Evolutionary conservation across 1,139 yeast genomes (phyloP).

Genomic region (Zygoascus meyerae): DNA sequence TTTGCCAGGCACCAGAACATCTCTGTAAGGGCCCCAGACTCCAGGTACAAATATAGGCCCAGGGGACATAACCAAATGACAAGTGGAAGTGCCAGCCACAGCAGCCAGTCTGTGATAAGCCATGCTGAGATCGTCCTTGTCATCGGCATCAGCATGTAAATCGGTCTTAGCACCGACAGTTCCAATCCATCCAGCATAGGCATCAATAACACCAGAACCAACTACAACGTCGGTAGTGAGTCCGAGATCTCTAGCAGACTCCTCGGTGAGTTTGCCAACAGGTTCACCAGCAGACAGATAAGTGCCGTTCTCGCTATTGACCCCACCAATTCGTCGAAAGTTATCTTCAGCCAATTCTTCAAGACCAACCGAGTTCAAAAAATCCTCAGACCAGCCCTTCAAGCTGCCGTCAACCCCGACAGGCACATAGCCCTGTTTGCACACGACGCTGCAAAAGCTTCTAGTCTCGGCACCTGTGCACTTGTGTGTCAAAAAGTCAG

Average conservation of each 20-base stretch:
- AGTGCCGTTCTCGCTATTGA: conserved; percentile 60
- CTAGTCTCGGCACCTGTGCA: conserved; percentile 86
- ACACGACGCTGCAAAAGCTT: conserved; percentile 83
- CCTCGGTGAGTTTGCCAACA: conserved; percentile 62
- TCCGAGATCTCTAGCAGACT: conserved; percentile 81
- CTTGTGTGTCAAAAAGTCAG: conserved; percentile 83
- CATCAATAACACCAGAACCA: conserved; percentile 94
- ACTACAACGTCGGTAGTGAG: conserved; percentile 73
- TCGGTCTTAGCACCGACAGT: conserved; percentile 82
- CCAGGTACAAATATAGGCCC: conserved; percentile 90
- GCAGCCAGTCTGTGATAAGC: conserved; percentile 89
- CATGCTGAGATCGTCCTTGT: conserved; percentile 34
- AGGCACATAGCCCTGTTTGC: conserved; percentile 94
- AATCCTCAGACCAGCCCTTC: conserved; percentile 86
- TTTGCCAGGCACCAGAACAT: conserved; percentile 77
- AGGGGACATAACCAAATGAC: conserved; percentile 84
- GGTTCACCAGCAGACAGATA: conserved; percentile 84
- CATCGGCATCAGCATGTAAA: conserved; percentile 42
- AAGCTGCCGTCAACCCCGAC: conserved; percentile 79
- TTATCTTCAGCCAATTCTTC: conserved; percentile 73
- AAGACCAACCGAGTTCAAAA: conserved; percentile 60
- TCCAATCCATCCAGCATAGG: conserved; percentile 98
- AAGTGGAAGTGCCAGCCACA: conserved; percentile 97
- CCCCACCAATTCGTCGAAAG: conserved; percentile 78
- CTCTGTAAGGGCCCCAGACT: conserved; percentile 98